These are phyloP conservation scores for Penicillium concentricum DNA, from an alignment of 2,329 filamentous ascomycete species.

Conservation along the genomic window DNA sequence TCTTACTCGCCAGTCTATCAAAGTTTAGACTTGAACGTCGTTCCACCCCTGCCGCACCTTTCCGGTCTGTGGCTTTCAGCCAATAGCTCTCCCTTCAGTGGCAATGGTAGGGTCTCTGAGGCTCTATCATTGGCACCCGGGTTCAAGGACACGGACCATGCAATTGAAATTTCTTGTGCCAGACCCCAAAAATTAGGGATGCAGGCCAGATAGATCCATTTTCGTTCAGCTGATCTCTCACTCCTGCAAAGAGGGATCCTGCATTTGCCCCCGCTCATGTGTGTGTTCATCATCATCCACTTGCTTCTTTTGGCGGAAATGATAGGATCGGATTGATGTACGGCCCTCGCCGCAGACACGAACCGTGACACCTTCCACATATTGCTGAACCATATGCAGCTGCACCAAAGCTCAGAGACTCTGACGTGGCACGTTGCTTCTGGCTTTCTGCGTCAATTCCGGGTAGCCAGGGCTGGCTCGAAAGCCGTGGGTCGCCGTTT, in stretches of 20 bases:
- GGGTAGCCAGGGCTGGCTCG: slow-evolving; percentile 25
- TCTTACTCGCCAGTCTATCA: slow-evolving; percentile 19
- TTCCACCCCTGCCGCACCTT: slow-evolving; percentile 29
- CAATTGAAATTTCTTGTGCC: slow-evolving; percentile 22
- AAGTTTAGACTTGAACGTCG: slow-evolving; percentile 16
- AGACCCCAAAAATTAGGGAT: slow-evolving; percentile 16
- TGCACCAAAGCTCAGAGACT: slow-evolving; percentile 40
- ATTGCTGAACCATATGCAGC: slow-evolving; percentile 37
- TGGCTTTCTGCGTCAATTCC: slow-evolving; percentile 30
- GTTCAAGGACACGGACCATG: slow-evolving; percentile 19
- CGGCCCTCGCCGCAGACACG: slow-evolving; percentile 33
- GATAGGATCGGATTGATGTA: slow-evolving; percentile 35
- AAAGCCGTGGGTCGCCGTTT: slow-evolving; percentile 24
- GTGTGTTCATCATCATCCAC: slow-evolving; percentile 33
- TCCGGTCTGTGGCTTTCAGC: slow-evolving; percentile 28
- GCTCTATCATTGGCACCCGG: slow-evolving; percentile 32
- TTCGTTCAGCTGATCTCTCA: slow-evolving; percentile 44
- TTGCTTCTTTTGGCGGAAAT: slow-evolving; percentile 26
- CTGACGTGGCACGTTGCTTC: slow-evolving; percentile 43
- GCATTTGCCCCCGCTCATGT: slow-evolving; percentile 39
- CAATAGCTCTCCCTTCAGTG: slow-evolving; percentile 30
- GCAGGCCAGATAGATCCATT: slow-evolving; percentile 26
- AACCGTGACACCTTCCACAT: slow-evolving; percentile 36
- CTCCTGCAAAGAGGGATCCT: slow-evolving; percentile 41
- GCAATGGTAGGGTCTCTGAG: slow-evolving; percentile 33